These are phyloP conservation scores for Albophoma yamanashiensis DNA, from an alignment of 2,329 filamentous ascomycete species.

Conservation along the genomic window DNA sequence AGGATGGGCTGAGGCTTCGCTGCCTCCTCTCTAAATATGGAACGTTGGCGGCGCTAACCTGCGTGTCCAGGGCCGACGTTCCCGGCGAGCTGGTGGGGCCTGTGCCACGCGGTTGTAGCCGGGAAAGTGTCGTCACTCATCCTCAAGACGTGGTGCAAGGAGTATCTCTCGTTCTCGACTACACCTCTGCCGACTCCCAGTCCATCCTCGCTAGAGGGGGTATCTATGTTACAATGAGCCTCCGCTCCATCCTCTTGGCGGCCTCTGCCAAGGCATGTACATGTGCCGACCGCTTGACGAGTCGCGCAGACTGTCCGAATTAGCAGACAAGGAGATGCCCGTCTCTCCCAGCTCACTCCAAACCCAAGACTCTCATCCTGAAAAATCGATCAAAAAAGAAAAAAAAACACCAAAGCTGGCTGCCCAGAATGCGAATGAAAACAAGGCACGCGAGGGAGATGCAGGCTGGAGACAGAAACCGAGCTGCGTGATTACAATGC, in stretches of 20 bases:
- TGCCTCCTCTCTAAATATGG: not conserved
- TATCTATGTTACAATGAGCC: conserved; percentile 1
- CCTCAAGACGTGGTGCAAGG: not conserved
- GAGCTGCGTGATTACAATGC: not conserved
- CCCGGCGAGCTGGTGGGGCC: not conserved
- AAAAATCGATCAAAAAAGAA: not conserved
- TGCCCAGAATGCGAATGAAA: conserved; percentile 4
- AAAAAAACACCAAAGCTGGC: conserved; percentile 8
- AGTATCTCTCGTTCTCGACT: not conserved
- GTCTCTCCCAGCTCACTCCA: not conserved
- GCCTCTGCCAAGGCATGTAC: not conserved
- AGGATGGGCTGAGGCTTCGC: not conserved
- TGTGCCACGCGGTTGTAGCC: too few relatives aligned
- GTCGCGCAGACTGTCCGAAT: not conserved
- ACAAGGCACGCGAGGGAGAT: not conserved
- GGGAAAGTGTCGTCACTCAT: not conserved
- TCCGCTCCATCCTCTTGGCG: not conserved
- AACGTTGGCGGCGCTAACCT: not conserved
- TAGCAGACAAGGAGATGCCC: not conserved
- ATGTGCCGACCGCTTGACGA: not conserved
- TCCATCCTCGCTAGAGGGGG: conserved; percentile 1
- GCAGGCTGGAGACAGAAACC: not conserved
- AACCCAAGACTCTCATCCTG: not conserved
- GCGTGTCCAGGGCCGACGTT: not conserved
- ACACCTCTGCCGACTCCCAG: not conserved